Conservation (phyloP, 176 grass and related monocot species). For the Zizania latifolia region DNA sequence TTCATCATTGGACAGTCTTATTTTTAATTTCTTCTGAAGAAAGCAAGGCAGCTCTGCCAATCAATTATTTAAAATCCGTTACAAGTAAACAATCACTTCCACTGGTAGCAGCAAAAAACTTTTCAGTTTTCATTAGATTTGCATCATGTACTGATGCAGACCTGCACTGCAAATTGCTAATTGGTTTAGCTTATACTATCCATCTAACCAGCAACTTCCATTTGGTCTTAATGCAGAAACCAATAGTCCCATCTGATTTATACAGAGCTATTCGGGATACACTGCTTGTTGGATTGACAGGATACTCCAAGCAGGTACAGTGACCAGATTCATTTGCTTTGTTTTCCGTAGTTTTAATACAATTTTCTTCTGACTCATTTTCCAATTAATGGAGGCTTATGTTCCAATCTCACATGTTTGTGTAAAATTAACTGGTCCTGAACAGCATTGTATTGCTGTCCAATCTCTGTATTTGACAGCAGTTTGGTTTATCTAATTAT, state of each 20-base stretch:
- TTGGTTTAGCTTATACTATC: neutral
- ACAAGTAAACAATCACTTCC: neutral
- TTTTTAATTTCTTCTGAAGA: neutral
- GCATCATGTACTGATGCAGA: no score
- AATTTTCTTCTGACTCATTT: neutral
- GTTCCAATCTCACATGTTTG: neutral
- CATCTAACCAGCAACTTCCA: slow-evolving; percentile 11
- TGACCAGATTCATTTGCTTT: neutral
- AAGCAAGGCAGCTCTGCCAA: neutral
- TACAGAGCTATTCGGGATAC: slow-evolving; percentile 77
- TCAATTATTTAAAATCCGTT: neutral
- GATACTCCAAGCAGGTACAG: slow-evolving; percentile 78
- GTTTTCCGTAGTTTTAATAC: neutral
- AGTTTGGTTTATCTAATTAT: no score
- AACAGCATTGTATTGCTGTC: neutral
- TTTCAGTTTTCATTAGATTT: slow-evolving; percentile 1
- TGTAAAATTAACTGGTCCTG: neutral
- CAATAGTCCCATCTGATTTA: slow-evolving; percentile 66
- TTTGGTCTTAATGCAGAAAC: slow-evolving; percentile 71
- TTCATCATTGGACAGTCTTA: neutral
- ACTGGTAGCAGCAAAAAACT: neutral
- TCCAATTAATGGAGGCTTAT: neutral
- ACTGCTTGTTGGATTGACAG: slow-evolving; percentile 85
- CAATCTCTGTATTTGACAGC: no score
- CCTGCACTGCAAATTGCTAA: no score